Conservation (phyloP, 2,329 filamentous ascomycete species). For the Aspergillus clavatus region DNA sequence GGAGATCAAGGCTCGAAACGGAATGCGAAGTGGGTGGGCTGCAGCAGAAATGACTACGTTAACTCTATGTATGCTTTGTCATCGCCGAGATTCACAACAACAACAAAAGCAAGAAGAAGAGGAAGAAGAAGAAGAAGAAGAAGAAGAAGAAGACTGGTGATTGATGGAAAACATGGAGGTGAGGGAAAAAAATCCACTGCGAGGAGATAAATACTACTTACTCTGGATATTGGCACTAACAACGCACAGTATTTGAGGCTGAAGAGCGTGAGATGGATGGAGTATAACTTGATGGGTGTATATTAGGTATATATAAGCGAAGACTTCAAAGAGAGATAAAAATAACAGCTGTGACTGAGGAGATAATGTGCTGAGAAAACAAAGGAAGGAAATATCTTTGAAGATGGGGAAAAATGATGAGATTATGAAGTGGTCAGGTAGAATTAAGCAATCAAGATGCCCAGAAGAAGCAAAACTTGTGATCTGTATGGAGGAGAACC, state of each 20-base stretch:
- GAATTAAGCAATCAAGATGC: background rate
- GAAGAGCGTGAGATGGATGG: background rate
- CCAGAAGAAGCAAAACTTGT: background rate
- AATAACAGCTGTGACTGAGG: too few relatives aligned
- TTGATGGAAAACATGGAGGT: too few relatives aligned
- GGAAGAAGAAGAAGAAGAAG: conserved; percentile 14
- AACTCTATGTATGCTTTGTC: conserved; percentile 18
- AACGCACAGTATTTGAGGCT: background rate
- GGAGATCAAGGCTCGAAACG: conserved; percentile 22
- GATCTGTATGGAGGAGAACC: background rate
- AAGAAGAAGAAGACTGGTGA: too few relatives aligned
- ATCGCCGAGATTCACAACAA: conserved; percentile 20
- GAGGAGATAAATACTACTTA: too few relatives aligned
- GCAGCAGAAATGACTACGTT: conserved; percentile 10
- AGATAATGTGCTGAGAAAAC: background rate
- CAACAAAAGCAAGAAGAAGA: background rate
- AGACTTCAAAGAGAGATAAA: background rate
- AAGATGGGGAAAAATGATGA: background rate
- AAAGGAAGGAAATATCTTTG: background rate
- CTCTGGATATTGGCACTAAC: background rate
- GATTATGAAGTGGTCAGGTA: background rate
- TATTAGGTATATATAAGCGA: background rate
- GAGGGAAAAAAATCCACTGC: too few relatives aligned
- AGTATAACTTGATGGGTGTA: background rate
- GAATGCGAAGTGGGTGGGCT: conserved; percentile 26